Evolutionary conservation across 345 rosid species (phyloP), one percentile per base, ranked within the genome.

Genomic region (Camelina sativa): DNA sequence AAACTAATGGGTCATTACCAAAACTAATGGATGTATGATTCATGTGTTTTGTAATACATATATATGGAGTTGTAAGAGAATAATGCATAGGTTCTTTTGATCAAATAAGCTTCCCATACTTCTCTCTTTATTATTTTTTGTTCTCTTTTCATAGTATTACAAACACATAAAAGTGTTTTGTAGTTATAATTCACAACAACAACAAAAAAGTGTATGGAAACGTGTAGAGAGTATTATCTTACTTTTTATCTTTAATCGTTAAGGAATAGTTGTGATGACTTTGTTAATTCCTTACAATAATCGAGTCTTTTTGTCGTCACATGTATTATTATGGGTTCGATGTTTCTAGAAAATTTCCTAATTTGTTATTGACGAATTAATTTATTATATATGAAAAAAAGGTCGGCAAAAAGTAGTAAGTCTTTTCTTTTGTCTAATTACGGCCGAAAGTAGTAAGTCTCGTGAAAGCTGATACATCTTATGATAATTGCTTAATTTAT

Each of bases 361-460:
- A 6, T 28, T 20, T 75, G 51, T 13, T 38, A 6, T 51, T 40
- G 62, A 51, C 19, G 38, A 75, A 19, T 52, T 52, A 56, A 6
- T 47, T 55, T 8, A 0, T 16, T 30, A 35, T 6, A 35, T 6
- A 5, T 53, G 2, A 7, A n/a, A 0, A 7, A 47, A 47, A 51
- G 46, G 70, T 76, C 80, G 75, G 75, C 80, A 54, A 62, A 62
- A 76, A 51, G 43, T 67, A 58, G 11, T 5, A 17, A 32, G 16
- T 40, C n/a, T 67, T 67, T 67, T 41, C 55, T 25, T 51, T 51
- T 67, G 55, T 58, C 73, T 16, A 74, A 17, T 48, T 67, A 56
- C 19, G 79, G 79, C 63, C 74, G 79, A 75, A 67, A 75, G 74
- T 75, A 7, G 4, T 1, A 67, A 72, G 35, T 67, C 62, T 67